These are phyloP conservation scores for Fomitopsis betulina DNA, from an alignment of 1,284 basidiomycete genomes.

Conservation along the genomic window DNA sequence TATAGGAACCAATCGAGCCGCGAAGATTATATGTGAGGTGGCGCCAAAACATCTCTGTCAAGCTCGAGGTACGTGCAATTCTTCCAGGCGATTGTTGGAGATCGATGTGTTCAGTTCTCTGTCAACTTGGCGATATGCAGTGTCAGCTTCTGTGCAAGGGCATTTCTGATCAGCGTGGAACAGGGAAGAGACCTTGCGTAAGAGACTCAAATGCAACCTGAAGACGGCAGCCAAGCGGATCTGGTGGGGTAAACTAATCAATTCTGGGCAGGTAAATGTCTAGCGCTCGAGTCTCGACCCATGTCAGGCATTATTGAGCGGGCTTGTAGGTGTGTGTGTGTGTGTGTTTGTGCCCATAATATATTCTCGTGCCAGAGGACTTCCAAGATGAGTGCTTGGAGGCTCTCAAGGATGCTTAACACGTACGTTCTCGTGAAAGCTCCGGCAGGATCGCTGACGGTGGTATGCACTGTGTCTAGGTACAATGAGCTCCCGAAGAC, in stretches of 20 bases:
- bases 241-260: slow-evolving; percentile 78
- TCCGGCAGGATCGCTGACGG: too few relatives aligned
- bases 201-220: slow-evolving; percentile 69
- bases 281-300: slow-evolving; percentile 62
- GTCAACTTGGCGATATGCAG: too few relatives aligned
- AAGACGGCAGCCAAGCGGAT: slow-evolving; percentile 60
- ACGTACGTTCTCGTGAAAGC: neutral
- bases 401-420: slow-evolving; percentile 59
- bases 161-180: too few relatives aligned
- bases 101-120: neutral
- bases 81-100: neutral
- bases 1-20: slow-evolving; percentile 69
- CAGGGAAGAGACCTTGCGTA: slow-evolving; percentile 81
- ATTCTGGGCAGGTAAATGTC: slow-evolving; percentile 59
- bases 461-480: slow-evolving; percentile 8
- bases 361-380: slow-evolving; percentile 66
- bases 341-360: slow-evolving; percentile 79
- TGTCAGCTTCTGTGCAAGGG: too few relatives aligned
- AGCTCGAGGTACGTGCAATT: slow-evolving; percentile 54
- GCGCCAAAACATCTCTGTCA: slow-evolving; percentile 84
- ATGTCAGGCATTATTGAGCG: too few relatives aligned
- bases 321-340: too few relatives aligned
- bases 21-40: slow-evolving; percentile 72
- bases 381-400: slow-evolving; percentile 61
- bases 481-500: slow-evolving; percentile 8